Conservation (phyloP, 805 yeast species). For the Candida arabinofermentans region DNA sequence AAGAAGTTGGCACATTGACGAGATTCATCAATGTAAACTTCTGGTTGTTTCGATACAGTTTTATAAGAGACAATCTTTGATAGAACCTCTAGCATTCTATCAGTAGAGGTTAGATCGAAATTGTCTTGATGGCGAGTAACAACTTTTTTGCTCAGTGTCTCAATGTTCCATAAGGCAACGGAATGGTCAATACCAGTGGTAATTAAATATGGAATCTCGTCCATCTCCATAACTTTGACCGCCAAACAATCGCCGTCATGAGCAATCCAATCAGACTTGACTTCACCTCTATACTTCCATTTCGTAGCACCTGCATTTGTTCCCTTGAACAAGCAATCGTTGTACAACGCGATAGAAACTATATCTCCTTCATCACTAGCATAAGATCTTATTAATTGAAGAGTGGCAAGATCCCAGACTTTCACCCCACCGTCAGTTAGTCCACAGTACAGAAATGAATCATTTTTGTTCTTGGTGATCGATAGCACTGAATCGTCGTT, state of each 20-base stretch:
- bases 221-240: slow-evolving; percentile 42
- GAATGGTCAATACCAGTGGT: slow-evolving; percentile 72
- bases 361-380: slow-evolving; percentile 46
- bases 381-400: slow-evolving; percentile 54
- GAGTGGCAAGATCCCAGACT: slow-evolving; percentile 83
- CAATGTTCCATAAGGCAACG: slow-evolving; percentile 68
- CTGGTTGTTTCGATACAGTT: slow-evolving; percentile 75
- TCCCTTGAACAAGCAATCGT: slow-evolving; percentile 61
- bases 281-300: slow-evolving; percentile 47
- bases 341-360: slow-evolving; percentile 53
- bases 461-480: slow-evolving; percentile 52
- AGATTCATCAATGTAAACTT: slow-evolving; percentile 68
- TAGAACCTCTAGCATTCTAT: slow-evolving; percentile 60
- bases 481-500: slow-evolving; percentile 72
- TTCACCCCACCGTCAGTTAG: slow-evolving; percentile 68
- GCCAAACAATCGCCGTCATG: slow-evolving; percentile 57
- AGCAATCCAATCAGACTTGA: slow-evolving; percentile 44
- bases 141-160: slow-evolving; percentile 16
- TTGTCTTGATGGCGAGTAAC: slow-evolving; percentile 2
- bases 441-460: slow-evolving; percentile 80
- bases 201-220: slow-evolving; percentile 43
- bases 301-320: slow-evolving; percentile 47
- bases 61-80: slow-evolving; percentile 59
- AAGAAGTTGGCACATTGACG: slow-evolving; percentile 82
- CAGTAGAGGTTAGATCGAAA: slow-evolving; percentile 28